A percentile compares a stretch with the other conserved stretches of the same genome.
Evolutionary conservation across 257 asterid genomes (phyloP).

Genomic region (Anisodus acutangulus): DNA sequence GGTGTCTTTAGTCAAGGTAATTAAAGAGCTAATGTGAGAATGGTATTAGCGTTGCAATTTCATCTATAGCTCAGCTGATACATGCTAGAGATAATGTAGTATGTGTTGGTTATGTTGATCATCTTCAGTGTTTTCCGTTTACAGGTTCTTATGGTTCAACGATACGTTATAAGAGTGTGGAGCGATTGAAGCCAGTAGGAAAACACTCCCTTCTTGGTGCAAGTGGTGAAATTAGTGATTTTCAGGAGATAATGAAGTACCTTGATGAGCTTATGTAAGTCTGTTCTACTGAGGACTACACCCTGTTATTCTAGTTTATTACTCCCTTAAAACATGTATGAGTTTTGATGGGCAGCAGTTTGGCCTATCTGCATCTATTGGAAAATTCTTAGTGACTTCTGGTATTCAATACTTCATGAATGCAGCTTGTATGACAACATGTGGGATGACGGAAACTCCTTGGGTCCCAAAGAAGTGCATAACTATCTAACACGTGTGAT

Average conservation of each 20-base stretch:
- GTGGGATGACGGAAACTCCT: slow-evolving; percentile 99
- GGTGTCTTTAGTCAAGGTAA: neutral
- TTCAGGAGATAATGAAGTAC: slow-evolving; percentile 87
- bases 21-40: neutral
- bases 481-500: slow-evolving; percentile 80
- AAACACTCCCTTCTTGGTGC: slow-evolving; percentile 96
- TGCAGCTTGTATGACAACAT: slow-evolving; percentile 81
- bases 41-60: neutral
- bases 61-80: neutral
- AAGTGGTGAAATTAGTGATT: slow-evolving; percentile 96
- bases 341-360: neutral
- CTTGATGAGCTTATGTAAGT: slow-evolving; percentile 90
- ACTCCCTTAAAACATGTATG: neutral
- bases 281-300: neutral
- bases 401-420: slow-evolving; percentile 28
- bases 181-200: slow-evolving; percentile 87
- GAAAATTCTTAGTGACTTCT: slow-evolving; percentile 26
- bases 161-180: slow-evolving; percentile 91
- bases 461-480: slow-evolving; percentile 97
- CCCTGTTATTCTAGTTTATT: neutral
- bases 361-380: neutral
- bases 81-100: slow-evolving; percentile 13
- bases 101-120: neutral
- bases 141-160: slow-evolving; percentile 99
- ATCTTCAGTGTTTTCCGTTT: neutral